A percentile compares a stretch with the other conserved stretches of the same genome.
These are phyloP conservation scores for Russula emetica DNA, from an alignment of 768 basidiomycete species.

Conservation along the genomic window DNA sequence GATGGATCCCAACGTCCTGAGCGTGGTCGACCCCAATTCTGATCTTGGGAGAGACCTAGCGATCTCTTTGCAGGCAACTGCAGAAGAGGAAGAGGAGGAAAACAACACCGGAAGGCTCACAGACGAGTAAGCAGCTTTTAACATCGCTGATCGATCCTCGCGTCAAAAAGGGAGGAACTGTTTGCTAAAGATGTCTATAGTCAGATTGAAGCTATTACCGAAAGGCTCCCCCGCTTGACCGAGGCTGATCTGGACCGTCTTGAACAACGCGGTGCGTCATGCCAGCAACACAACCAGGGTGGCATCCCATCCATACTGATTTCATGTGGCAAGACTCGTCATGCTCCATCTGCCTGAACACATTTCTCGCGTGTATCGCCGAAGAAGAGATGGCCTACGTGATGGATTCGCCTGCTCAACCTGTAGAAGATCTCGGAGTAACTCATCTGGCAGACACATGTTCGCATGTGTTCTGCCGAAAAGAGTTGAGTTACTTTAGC, in stretches of 20 bases:
- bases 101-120: not conserved
- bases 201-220: conserved; percentile 40
- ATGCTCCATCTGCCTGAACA: conserved; percentile 73
- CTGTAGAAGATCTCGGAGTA: conserved; percentile 65
- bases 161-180: not conserved
- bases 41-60: not conserved
- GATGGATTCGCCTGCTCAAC: conserved; percentile 76
- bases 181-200: conserved; percentile 25
- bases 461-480: conserved; percentile 71
- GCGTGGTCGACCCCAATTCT: not conserved
- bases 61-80: not conserved
- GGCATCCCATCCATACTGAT: not conserved
- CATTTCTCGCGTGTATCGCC: conserved; percentile 62
- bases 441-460: conserved; percentile 48
- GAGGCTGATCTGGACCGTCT: conserved; percentile 47
- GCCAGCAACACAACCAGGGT: not conserved
- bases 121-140: conserved; percentile 4
- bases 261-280: conserved; percentile 44
- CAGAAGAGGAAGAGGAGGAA: not conserved
- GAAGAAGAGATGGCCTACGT: conserved; percentile 70
- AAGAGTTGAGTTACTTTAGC: conserved; percentile 52
- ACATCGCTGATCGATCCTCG: not conserved
- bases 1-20: conserved; percentile 8
- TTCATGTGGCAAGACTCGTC: conserved; percentile 46
- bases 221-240: conserved; percentile 46